phyloP scores from a whole-genome alignment of 2,329 filamentous ascomycete species.

The Thelonectria olida region DNA sequence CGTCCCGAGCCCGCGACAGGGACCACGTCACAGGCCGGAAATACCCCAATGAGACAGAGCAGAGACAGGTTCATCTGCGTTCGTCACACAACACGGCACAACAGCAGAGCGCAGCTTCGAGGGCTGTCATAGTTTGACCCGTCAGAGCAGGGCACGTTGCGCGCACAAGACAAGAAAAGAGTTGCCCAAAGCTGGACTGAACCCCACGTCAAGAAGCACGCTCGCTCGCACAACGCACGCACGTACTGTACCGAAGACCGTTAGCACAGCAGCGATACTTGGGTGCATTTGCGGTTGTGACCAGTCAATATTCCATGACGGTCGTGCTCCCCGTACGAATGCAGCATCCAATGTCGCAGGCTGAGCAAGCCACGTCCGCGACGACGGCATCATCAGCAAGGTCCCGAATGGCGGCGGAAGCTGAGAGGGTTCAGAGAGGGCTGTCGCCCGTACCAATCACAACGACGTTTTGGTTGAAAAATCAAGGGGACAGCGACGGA shows the following conservation, averaged over 20 bases:
- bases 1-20: constrained; percentile 7
- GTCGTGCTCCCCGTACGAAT: too few relatives aligned
- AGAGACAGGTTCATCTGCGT: constrained; percentile 30
- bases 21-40: constrained; percentile 35
- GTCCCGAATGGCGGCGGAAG: constrained; percentile 12
- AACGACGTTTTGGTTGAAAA: constrained; percentile 13
- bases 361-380: background rate
- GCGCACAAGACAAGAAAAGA: background rate
- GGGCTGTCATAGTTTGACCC: constrained; percentile 5
- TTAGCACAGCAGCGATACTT: constrained; percentile 26
- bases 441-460: constrained; percentile 16
- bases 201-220: constrained; percentile 19
- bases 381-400: constrained; percentile 4
- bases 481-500: constrained; percentile 6
- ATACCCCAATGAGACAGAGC: constrained; percentile 37
- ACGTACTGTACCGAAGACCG: constrained; percentile 14
- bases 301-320: constrained; percentile 31
- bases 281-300: constrained; percentile 22
- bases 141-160: constrained; percentile 5
- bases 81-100: constrained; percentile 37
- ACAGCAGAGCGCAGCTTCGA: constrained; percentile 8
- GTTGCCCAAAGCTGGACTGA: constrained; percentile 8
- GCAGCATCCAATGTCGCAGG: constrained; percentile 11
- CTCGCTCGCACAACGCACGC: constrained; percentile 3
- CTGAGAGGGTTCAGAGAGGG: constrained; percentile 11